A percentile compares a stretch with the other conserved stretches of the same genome.
Conservation (phyloP, 2,329 filamentous ascomycete genomes). For the Ascomycota sp. region DNA sequence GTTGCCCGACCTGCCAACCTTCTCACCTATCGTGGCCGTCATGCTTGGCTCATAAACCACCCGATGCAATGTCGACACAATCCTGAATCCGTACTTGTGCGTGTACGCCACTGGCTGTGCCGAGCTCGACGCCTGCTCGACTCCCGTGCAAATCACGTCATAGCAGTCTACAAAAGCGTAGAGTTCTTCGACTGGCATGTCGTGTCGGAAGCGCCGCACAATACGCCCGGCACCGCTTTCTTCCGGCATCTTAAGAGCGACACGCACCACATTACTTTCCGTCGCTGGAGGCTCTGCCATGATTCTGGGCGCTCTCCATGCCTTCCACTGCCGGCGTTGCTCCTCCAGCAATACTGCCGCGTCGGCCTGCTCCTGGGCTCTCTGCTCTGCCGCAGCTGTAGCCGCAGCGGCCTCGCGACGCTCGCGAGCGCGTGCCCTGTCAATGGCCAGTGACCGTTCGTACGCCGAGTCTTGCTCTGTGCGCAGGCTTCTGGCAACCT, state of each 20-base stretch:
- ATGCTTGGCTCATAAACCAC: slow-evolving; percentile 54
- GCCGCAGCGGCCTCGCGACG: slow-evolving; percentile 55
- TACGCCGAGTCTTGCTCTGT: slow-evolving; percentile 85
- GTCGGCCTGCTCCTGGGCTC: slow-evolving; percentile 37
- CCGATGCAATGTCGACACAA: slow-evolving; percentile 72
- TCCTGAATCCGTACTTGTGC: slow-evolving; percentile 67
- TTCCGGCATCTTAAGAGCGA: slow-evolving; percentile 43
- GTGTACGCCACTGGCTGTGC: slow-evolving; percentile 28
- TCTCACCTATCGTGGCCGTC: slow-evolving; percentile 45
- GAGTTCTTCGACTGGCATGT: slow-evolving; percentile 64
- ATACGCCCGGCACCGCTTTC: slow-evolving; percentile 46
- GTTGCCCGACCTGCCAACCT: slow-evolving; percentile 68
- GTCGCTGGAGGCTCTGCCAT: slow-evolving; percentile 42
- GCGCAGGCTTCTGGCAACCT: slow-evolving; percentile 62
- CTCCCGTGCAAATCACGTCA: slow-evolving; percentile 37
- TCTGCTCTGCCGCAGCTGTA: slow-evolving; percentile 46
- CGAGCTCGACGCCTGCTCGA: slow-evolving; percentile 19
- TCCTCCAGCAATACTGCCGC: slow-evolving; percentile 30
- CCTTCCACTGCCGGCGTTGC: slow-evolving; percentile 47
- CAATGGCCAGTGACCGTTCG: slow-evolving; percentile 71
- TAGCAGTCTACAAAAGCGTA: slow-evolving; percentile 95
- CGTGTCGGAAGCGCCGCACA: slow-evolving; percentile 50
- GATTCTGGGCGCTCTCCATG: slow-evolving; percentile 55
- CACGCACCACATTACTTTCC: slow-evolving; percentile 50
- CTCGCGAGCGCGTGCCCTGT: slow-evolving; percentile 64